These are phyloP conservation scores for Linnemannia elongata DNA, from an alignment of 192 early-diverging fungal species.

Conservation along the genomic window DNA sequence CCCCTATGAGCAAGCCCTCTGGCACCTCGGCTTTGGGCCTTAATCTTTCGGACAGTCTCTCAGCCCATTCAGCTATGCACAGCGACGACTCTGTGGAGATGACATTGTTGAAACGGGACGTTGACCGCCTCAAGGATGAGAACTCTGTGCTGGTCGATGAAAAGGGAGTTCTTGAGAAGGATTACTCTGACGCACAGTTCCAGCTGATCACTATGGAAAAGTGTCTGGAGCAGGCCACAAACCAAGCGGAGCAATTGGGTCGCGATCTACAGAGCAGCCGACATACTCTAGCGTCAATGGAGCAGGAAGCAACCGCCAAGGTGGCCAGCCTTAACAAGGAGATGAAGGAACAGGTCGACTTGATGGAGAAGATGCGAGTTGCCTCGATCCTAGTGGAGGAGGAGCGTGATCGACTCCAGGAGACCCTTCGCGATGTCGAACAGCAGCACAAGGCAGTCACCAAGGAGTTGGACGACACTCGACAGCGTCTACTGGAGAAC, in stretches of 20 bases:
- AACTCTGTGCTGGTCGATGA: constrained; percentile 37
- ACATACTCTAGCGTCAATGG: constrained; percentile 15
- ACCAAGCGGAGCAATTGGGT: constrained; percentile 40
- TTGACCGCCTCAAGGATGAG: constrained; percentile 49
- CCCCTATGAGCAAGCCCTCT: constrained; percentile 5
- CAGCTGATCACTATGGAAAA: constrained; percentile 48
- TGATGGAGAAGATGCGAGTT: constrained; percentile 43
- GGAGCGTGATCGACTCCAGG: constrained; percentile 11
- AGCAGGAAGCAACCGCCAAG: constrained; percentile 32
- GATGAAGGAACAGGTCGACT: constrained; percentile 35
- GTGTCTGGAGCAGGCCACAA: constrained; percentile 46
- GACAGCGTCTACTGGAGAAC: constrained; percentile 37
- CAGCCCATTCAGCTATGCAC: constrained; percentile 42
- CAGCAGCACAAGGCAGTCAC: constrained; percentile 26
- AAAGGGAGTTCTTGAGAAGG: constrained; percentile 31
- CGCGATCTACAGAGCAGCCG: constrained; percentile 35
- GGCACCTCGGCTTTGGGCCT: constrained; percentile 8
- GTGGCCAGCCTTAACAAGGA: constrained; percentile 27
- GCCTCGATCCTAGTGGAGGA: constrained; percentile 27
- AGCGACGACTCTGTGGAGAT: constrained; percentile 48
- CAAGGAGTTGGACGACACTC: constrained; percentile 35
- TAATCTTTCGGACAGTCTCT: constrained; percentile 51
- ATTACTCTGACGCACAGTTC: constrained; percentile 43
- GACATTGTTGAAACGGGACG: constrained; percentile 45
- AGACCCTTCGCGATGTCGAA: constrained; percentile 19